Base-by-base conservation (phyloP, 2,329 filamentous ascomycete species). In the Fusarium sp. region DNA sequence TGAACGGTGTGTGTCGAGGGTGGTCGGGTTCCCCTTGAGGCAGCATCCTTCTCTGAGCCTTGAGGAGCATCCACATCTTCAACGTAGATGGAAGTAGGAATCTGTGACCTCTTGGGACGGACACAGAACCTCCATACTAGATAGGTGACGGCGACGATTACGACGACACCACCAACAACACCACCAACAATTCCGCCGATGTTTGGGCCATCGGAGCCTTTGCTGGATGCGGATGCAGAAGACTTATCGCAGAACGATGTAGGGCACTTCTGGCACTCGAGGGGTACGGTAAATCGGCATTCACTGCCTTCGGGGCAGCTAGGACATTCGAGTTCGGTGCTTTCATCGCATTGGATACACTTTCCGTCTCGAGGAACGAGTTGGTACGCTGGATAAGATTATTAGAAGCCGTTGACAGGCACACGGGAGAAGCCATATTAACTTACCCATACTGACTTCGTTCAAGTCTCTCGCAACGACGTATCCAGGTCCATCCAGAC, bases 131-230 rank as follows among this genome's bases (percentile, higher is more conserved):
- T 92, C 93, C 94, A 98, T 37, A 98, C 88, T 45, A 97, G 84
- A 78, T 95, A 97, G 4, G 92, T 92, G 63, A 94, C 81, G 40
- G 94, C 84, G n/a, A 89, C 92, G 62, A 98, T 88, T 54, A 91
- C 87, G n/a, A 88, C 88, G 15, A 98, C 82, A 75, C 95, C 97
- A 73, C 95, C 97, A 50, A 98, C 86, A 11, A 98, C 95, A 74
- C 96, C 96, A 74, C 97, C 97, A 2, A 93, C 96, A 74, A 99
- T 98, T 37, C 94, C 94, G 47, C 95, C 95, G 2, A 92, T 87
- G 76, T 94, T 95, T 9, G 93, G 89, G 9, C 89, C 87, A 12
- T 85, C 84, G 40, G 78, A 79, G 52, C 75, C 71, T 15, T 67
- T 63, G 33, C 59, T 66, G 64, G 74, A 69, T 69, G 63, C 47